These are phyloP conservation scores for Polygonum maritimum DNA, from an alignment of 148 eudicot genomes.

Conservation along the genomic window DNA sequence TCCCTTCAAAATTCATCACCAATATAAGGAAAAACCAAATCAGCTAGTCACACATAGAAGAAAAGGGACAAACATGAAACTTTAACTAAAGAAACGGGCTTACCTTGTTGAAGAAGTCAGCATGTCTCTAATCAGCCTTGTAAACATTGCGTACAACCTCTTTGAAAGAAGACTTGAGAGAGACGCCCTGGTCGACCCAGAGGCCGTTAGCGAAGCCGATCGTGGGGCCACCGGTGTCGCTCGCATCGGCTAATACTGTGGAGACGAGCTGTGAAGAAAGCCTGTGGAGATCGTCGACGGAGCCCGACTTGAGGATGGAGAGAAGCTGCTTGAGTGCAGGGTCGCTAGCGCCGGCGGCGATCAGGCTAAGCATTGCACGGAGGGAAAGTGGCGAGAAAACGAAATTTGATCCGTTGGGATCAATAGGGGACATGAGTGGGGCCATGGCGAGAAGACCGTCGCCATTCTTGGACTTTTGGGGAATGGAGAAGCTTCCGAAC, in stretches of 20 bases:
- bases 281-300: slow-evolving; percentile 45
- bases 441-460: slow-evolving; percentile 23
- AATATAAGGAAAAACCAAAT: background rate
- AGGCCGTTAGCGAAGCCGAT: slow-evolving; percentile 24
- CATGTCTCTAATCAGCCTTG: background rate
- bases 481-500: too few species aligned
- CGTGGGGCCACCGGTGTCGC: slow-evolving; percentile 47
- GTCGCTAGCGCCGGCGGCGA: slow-evolving; percentile 63
- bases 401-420: slow-evolving; percentile 28
- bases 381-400: slow-evolving; percentile 70
- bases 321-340: slow-evolving; percentile 50
- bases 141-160: background rate
- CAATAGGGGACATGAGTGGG: slow-evolving; percentile 17
- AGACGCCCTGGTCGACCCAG: background rate
- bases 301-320: slow-evolving; percentile 36
- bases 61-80: too few species aligned
- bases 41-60: too few species aligned
- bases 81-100: background rate
- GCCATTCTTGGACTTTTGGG: background rate
- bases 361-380: slow-evolving; percentile 45
- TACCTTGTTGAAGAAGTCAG: background rate
- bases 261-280: slow-evolving; percentile 52
- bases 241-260: slow-evolving; percentile 35
- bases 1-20: background rate
- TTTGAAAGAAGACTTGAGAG: background rate